Evolutionary conservation across 345 rosid species (phyloP), one percentile per base, ranked within the genome.

Genomic region (Aethionema arabicum): DNA sequence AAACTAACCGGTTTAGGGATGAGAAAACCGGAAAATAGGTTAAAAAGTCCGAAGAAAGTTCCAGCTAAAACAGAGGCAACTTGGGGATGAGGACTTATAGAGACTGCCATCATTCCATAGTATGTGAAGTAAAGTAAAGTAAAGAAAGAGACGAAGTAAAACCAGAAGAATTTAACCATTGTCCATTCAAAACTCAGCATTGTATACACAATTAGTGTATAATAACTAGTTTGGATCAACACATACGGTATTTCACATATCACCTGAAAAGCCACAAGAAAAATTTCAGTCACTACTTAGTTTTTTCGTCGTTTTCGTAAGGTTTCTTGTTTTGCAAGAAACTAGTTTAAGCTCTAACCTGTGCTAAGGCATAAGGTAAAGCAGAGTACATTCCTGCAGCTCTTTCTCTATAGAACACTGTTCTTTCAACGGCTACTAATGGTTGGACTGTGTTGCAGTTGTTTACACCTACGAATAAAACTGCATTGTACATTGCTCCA

Each of bases 91-190:
- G 97, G 99, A 0, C 87, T 87, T 48, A 93, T 59, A 55, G 99
- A 68, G 52, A 86, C 95, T 0, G 93, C 72, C 99, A 93, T 90
- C 99, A 90, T 85, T 47, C 96, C 97, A 3, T 93, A 93, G 81
- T 85, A 93, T 43, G 97, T 85, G 85, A 79, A 92, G 96, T 90
- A 80, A 36, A 92, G 90, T 79, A 89, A 90, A 36, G 97, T 81
- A 77, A 85, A 83, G 76, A 93, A 93, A 43, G 81, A 72, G 66
- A 90, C 67, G 44, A 83, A 87, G 82, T 72, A 93, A 76, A 93
- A 90, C 87, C 99, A 84, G 62, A 79, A 77, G 80, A 87, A 84
- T 67, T 92, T 92, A n/a, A 64, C 79, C 4, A 60, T 68, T 14
- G 79, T 83, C 99, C 99, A 93, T 63, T 79, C 72, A 12, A 93